Evolutionary conservation across 148 eudicot genomes (phyloP), one percentile per base, ranked within the genome.

Genomic region (Cornus suecica): DNA sequence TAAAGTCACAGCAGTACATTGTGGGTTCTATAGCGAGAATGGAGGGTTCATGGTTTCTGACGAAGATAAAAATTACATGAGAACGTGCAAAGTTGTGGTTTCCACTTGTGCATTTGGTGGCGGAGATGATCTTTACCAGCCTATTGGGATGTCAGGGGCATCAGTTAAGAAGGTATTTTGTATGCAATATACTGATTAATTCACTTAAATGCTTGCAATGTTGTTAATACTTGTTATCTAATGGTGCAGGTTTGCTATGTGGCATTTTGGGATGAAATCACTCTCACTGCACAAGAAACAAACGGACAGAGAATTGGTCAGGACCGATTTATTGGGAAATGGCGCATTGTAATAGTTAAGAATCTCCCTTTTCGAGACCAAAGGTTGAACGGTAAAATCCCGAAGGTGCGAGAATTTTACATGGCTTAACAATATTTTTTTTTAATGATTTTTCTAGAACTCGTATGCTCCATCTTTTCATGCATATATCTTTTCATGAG

Each of bases 101-200:
- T 96, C 99, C 74, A 96, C 99, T 72, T 96, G 99, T 91, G 90
- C 99, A 71, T 96, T 96, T 86, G 99, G 99, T 23, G 99, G 99
- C 65, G 99, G 99, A 64, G 99, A 96, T 84, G 87, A 96, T 87
- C 96, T 96, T 63, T 96, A 96, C 87, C 99, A 96, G 81, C 99
- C 99, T 67, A 96, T 96, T 72, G 99, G 99, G 72, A 90, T 96
- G 97, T 84, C 98, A 64, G 89, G 87, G 64, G 73, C 88, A 70
- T 93, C 99, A 65, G 82, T 91, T 77, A 68, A 78, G 54, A 91
- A 90, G 94, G 99, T 95, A 58, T 73, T 28, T 66, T 75, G 20
- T 51, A 56, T 60, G 72, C 60, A 26, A 26, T 30, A 22, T 54
- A 62, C 58, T 66, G 69, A 8, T 71, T 11, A 42, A 20, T 32